phyloP scores from a whole-genome alignment of 2,329 filamentous ascomycete genomes.

The Penicillium sp. region DNA sequence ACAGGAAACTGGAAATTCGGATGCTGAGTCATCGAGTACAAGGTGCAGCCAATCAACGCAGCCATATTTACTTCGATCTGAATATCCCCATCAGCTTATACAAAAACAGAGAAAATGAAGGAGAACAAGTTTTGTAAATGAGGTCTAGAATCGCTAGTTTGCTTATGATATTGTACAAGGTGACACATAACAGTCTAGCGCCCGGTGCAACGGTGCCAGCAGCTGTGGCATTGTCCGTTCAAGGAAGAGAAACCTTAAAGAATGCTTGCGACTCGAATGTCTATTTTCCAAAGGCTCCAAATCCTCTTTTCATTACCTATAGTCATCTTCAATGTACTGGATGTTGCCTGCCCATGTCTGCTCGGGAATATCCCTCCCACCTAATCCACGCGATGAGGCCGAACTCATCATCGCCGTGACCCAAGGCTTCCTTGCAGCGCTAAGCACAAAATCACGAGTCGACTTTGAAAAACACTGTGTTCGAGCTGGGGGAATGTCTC shows the following conservation, averaged over 20 bases:
- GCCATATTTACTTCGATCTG: conserved; percentile 10
- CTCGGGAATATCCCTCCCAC: not conserved
- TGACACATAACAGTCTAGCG: not conserved
- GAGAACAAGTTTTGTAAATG: not conserved
- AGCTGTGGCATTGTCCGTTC: not conserved
- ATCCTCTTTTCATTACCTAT: not conserved
- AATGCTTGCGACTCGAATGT: not conserved
- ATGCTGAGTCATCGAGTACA: conserved; percentile 7
- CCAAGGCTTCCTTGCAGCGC: conserved; percentile 29
- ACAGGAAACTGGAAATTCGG: conserved; percentile 13
- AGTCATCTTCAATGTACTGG: conserved; percentile 15
- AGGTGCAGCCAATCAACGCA: conserved; percentile 9
- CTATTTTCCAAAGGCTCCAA: not conserved
- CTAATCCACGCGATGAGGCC: conserved; percentile 12
- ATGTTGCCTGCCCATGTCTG: conserved; percentile 1
- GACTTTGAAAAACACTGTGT: conserved; percentile 36
- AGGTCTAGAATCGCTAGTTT: not conserved
- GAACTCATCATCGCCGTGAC: conserved; percentile 27
- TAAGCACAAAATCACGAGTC: conserved; percentile 28
- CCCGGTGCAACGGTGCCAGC: not conserved
- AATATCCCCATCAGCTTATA: not conserved
- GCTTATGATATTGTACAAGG: not conserved
- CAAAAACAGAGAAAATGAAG: not conserved
- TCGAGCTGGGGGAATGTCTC: conserved; percentile 33
- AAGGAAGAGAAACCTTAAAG: not conserved